phyloP scores from a whole-genome alignment of 2,329 filamentous ascomycete species.

The Bisporella sp. region DNA sequence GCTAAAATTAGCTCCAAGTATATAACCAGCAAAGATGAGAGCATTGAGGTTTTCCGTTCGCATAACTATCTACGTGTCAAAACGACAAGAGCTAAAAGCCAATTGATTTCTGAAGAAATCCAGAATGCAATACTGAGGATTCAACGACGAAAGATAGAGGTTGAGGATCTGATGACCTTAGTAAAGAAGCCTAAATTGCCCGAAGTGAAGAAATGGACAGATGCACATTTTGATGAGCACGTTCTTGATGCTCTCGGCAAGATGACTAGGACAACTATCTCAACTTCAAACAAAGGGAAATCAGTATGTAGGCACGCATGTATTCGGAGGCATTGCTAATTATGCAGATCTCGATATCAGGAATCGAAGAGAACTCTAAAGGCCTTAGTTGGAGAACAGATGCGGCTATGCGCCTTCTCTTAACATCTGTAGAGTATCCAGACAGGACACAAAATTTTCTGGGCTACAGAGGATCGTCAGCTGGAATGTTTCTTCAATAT shows the following conservation, averaged over 20 bases:
- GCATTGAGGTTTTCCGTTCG: slow-evolving; percentile 21
- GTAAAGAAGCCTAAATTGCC: neutral
- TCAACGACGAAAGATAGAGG: slow-evolving; percentile 8
- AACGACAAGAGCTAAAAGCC: slow-evolving; percentile 16
- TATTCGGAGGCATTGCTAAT: neutral
- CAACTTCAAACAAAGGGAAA: too few species aligned
- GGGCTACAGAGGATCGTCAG: slow-evolving; percentile 6
- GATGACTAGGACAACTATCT: slow-evolving; percentile 17
- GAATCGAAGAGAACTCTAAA: slow-evolving; percentile 6
- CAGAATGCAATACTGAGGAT: slow-evolving; percentile 15
- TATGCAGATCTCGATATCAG: slow-evolving; percentile 10
- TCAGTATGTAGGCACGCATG: too few species aligned
- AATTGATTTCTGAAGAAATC: slow-evolving; percentile 17
- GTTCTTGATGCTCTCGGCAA: slow-evolving; percentile 15
- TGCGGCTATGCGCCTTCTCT: slow-evolving; percentile 18
- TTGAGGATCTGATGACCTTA: slow-evolving; percentile 12
- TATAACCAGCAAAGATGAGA: slow-evolving; percentile 15
- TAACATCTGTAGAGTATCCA: slow-evolving; percentile 13
- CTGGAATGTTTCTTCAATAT: slow-evolving; percentile 15
- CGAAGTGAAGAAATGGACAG: slow-evolving; percentile 4
- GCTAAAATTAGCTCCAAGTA: slow-evolving; percentile 3
- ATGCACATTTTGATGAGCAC: slow-evolving; percentile 7
- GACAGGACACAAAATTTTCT: slow-evolving; percentile 12
- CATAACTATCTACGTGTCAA: slow-evolving; percentile 22
- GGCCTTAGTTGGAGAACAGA: slow-evolving; percentile 11